Base-by-base conservation (phyloP, 2,329 filamentous ascomycete species). In the Fusarium goolgardi region DNA sequence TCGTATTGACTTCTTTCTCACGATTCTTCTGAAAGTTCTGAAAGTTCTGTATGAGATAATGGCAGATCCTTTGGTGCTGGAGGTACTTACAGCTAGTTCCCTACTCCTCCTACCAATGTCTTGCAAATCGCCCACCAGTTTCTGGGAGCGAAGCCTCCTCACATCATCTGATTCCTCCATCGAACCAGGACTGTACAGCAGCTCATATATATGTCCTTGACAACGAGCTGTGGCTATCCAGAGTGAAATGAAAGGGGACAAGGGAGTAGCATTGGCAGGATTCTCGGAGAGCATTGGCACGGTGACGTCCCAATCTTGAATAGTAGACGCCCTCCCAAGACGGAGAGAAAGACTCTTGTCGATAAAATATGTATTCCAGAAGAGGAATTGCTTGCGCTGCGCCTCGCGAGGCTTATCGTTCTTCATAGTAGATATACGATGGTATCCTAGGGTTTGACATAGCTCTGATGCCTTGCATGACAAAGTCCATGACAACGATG, bases 271-370 rank as follows among this genome's bases (percentile, higher is more conserved):
- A 8, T 74, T 70, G 13, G 82, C 75, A 13, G 70, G 67, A 6
- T 60, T 59, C 10, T 51, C 78, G 80, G 29, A 74, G 63, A 70
- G 73, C 67, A 67, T 74, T 39, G 75, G 81, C 7, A 78, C 74
- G 18, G 76, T 85, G 57, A 89, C 84, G 61, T 89, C 86, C 75
- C 84, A 88, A 67, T 88, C 85, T 43, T 85, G 85, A 4, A 89
- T 81, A 6, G 81, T 81, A 1, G 85, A 83, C 0, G 85, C 78
- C 18, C 80, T 81, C 0, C 87, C 87, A 6, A 89, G 76, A 4
- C 85, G 81, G 5, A 89, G 79, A 0, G 85, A 84, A 20, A 89
- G 76, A 20, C 81, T 81, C 60, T 85, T 87, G 62, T 88, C 84
- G 18, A 88, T 76, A 46, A 84, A 81, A 65, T 89, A 89, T 0